Conservation (phyloP, 257 asterid genomes). For the Prunella vulgaris region DNA sequence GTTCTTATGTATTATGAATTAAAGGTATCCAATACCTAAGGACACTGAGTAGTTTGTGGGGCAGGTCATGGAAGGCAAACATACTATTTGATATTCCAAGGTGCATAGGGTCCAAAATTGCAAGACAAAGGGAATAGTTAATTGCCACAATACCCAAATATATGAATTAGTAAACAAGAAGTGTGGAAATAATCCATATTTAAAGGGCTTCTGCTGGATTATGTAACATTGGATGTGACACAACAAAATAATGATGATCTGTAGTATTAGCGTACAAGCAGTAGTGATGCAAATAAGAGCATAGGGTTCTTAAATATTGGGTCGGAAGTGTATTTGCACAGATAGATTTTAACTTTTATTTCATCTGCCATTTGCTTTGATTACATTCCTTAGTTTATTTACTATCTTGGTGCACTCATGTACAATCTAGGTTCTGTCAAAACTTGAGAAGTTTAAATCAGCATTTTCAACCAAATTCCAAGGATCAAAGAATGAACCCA, state of each 20-base stretch:
- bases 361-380: slow-evolving; percentile 4
- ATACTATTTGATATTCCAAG: not conserved
- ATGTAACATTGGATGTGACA: not conserved
- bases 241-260: not conserved
- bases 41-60: slow-evolving; percentile 2
- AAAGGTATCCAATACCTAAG: not conserved
- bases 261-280: slow-evolving; percentile 1
- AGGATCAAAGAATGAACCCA: slow-evolving; percentile 33
- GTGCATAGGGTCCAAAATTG: not conserved
- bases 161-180: not conserved
- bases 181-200: not conserved
- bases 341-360: not conserved
- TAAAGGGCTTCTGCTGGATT: not conserved
- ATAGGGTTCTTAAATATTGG: not conserved
- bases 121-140: not conserved
- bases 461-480: slow-evolving; percentile 41
- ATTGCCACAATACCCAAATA: not conserved
- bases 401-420: slow-evolving; percentile 10
- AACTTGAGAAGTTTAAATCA: slow-evolving; percentile 68
- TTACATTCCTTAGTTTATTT: not conserved
- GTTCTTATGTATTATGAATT: not conserved
- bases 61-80: not conserved
- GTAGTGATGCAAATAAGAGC: not conserved
- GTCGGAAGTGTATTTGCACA: slow-evolving; percentile 1
- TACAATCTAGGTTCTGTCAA: slow-evolving; percentile 57